Evolutionary conservation across 2,329 filamentous ascomycete species (phyloP).

Genomic region (Claviceps monticola): DNA sequence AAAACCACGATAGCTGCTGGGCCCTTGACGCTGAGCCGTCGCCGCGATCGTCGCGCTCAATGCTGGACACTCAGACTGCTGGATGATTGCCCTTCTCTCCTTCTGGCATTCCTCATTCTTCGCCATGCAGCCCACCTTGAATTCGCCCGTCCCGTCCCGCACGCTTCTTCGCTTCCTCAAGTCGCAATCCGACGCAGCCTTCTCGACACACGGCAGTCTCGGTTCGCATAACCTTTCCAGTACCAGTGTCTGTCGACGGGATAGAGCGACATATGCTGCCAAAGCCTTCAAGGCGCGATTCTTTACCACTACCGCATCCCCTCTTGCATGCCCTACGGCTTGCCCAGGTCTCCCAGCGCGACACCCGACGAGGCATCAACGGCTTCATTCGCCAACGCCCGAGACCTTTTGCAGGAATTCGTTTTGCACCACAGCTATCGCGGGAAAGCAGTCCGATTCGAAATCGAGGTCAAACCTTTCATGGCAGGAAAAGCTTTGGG

Average conservation of each 20-base stretch:
- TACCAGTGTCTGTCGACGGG: slow-evolving; percentile 9
- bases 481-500: slow-evolving; percentile 39
- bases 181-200: slow-evolving; percentile 49
- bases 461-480: slow-evolving; percentile 15
- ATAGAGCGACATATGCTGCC: slow-evolving; percentile 5
- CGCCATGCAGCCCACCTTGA: slow-evolving; percentile 32
- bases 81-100: background rate
- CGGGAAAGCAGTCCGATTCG: slow-evolving; percentile 10
- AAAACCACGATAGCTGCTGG: background rate
- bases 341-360: background rate
- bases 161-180: slow-evolving; percentile 59
- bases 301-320: background rate
- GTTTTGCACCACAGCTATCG: slow-evolving; percentile 16
- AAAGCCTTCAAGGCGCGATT: background rate
- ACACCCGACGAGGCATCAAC: background rate
- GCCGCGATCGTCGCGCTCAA: slow-evolving; percentile 5
- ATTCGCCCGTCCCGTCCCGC: slow-evolving; percentile 34
- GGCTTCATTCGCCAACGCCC: background rate
- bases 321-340: background rate
- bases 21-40: slow-evolving; percentile 4
- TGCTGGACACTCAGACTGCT: slow-evolving; percentile 1
- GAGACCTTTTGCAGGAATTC: background rate
- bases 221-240: background rate
- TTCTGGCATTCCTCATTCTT: background rate
- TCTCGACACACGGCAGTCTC: slow-evolving; percentile 27